Percentiles rank a stretch among this genome's conserved stretches.
Evolutionary conservation across 75 land plant species (phyloP).

Genomic region (Chamaecyparis obtusa): DNA sequence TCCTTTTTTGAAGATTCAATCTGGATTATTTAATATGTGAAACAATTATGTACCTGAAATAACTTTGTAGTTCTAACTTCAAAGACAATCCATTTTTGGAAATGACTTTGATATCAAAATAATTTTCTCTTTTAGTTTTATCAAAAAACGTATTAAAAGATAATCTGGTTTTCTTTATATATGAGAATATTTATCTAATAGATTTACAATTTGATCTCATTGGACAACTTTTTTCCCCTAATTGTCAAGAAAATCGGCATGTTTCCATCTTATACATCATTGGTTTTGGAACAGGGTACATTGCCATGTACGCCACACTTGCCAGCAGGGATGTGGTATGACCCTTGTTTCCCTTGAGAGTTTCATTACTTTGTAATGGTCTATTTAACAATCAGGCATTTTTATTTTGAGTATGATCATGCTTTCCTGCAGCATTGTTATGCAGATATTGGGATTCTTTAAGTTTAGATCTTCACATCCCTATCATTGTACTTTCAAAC

Average conservation of each 20-base stretch:
- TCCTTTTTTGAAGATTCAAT: background rate
- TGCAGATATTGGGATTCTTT: background rate
- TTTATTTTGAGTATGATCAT: background rate
- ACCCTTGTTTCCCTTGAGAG: background rate
- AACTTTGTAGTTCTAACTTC: background rate
- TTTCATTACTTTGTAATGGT: background rate
- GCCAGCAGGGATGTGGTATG: constrained; percentile 98
- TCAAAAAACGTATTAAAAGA: no score
- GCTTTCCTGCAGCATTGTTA: background rate
- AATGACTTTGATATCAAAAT: no score
- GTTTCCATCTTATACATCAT: background rate
- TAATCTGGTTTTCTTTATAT: background rate
- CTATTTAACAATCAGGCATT: background rate
- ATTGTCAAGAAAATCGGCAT: background rate
- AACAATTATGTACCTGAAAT: background rate
- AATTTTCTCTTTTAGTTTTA: no score
- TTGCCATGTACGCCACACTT: constrained; percentile 95
- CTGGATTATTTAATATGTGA: background rate
- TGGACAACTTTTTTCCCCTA: background rate
- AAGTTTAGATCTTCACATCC: background rate
- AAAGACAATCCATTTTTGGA: background rate
- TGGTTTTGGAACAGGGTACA: constrained; percentile 65
- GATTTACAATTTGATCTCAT: background rate
- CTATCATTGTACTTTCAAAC: background rate
- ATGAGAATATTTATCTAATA: background rate